These are phyloP conservation scores for Myxozyma mucilagina DNA, from an alignment of 805 yeast genomes.

Conservation along the genomic window DNA sequence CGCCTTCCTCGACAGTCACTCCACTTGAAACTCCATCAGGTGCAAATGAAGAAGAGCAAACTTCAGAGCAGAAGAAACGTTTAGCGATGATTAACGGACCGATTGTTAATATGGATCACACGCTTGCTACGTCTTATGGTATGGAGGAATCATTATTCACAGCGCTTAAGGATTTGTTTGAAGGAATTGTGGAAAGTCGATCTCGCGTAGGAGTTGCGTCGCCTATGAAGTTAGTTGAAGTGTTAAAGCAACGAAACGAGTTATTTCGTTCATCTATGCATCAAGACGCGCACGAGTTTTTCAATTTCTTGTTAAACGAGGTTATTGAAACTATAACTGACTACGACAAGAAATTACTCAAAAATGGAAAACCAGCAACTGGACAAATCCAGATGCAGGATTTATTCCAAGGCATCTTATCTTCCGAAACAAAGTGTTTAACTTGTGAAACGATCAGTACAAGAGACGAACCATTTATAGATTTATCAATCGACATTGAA, in stretches of 20 bases:
- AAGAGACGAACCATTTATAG: slow-evolving; percentile 83
- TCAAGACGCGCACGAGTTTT: slow-evolving; percentile 97
- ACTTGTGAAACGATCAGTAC: slow-evolving; percentile 82
- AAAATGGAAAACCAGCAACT: background rate
- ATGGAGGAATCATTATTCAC: slow-evolving; percentile 55
- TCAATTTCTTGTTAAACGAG: slow-evolving; percentile 82
- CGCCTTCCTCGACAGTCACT: background rate
- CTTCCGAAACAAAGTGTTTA: slow-evolving; percentile 85
- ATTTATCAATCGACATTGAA: slow-evolving; percentile 80
- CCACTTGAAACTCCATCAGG: background rate
- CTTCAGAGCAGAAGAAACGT: slow-evolving; percentile 30
- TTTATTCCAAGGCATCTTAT: slow-evolving; percentile 79
- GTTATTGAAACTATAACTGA: slow-evolving; percentile 50
- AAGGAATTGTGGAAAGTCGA: slow-evolving; percentile 70
- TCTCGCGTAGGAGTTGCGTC: slow-evolving; percentile 80
- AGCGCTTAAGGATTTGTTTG: slow-evolving; percentile 82
- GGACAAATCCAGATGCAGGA: slow-evolving; percentile 54
- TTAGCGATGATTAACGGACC: slow-evolving; percentile 20
- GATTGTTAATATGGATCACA: slow-evolving; percentile 74
- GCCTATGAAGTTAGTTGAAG: slow-evolving; percentile 70
- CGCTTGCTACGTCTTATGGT: slow-evolving; percentile 54
- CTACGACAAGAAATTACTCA: slow-evolving; percentile 28
- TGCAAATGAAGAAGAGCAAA: slow-evolving; percentile 20
- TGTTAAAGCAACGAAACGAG: slow-evolving; percentile 77
- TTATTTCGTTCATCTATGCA: slow-evolving; percentile 90